These are phyloP conservation scores for Aegilops speltoides DNA, from an alignment of 176 grass and related monocot genomes.

Conservation along the genomic window DNA sequence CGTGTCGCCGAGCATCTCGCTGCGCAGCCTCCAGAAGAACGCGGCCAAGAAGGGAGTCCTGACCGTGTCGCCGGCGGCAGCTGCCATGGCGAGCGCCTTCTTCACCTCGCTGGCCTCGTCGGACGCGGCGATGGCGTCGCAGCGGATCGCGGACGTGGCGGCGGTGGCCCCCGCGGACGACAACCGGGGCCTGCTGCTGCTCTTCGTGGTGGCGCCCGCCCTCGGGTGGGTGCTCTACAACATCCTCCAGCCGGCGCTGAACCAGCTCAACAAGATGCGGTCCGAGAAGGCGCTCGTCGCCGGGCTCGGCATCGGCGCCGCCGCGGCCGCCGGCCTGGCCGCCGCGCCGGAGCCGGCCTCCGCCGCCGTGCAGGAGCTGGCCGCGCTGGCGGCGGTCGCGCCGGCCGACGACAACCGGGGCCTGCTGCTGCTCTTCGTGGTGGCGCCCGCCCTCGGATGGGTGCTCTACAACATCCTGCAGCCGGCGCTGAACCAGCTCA, in stretches of 20 bases:
- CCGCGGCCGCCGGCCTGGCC: conserved; percentile 38
- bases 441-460: conserved; percentile 62
- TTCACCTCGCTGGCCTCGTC: conserved; percentile 49
- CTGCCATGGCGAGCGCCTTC: conserved; percentile 59
- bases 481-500: conserved; percentile 80
- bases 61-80: conserved; percentile 23
- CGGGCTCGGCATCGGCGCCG: conserved; percentile 48
- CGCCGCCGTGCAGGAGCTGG: conserved; percentile 26
- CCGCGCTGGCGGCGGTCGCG: conserved; percentile 24
- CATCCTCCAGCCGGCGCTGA: conserved; percentile 83
- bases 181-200: conserved; percentile 66
- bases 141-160: conserved; percentile 53
- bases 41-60: conserved; percentile 18
- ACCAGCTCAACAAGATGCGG: conserved; percentile 69
- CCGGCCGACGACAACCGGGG: conserved; percentile 47
- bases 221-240: conserved; percentile 80
- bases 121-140: conserved; percentile 53
- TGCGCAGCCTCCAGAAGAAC: conserved; percentile 32
- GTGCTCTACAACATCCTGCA: conserved; percentile 88
- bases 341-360: conserved; percentile 32
- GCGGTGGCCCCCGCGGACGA: conserved; percentile 15
- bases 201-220: conserved; percentile 58
- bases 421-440: conserved; percentile 64
- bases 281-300: conserved; percentile 46
- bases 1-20: conserved; percentile 38